Evolutionary conservation across 2,329 filamentous ascomycete genomes (phyloP).

Genomic region (Penicillium freii): DNA sequence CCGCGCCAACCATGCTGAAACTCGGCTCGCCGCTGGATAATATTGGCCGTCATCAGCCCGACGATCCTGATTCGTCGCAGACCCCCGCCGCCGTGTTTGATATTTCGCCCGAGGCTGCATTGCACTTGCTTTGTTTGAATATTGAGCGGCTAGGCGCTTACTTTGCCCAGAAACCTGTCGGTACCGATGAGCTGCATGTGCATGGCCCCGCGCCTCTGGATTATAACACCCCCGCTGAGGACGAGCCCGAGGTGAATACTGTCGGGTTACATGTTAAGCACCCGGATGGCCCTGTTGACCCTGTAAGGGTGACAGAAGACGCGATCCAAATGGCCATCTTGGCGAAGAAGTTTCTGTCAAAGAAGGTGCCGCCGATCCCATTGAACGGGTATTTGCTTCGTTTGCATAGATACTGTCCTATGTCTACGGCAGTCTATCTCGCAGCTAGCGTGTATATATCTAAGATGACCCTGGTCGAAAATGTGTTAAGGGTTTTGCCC

Average conservation of each 20-base stretch:
- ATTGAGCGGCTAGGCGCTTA: constrained; percentile 62
- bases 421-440: constrained; percentile 90
- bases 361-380: constrained; percentile 76
- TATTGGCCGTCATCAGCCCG: neutral
- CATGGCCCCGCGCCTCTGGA: constrained; percentile 46
- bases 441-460: constrained; percentile 86
- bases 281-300: constrained; percentile 49
- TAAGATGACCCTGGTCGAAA: constrained; percentile 72
- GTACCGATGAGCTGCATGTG: constrained; percentile 35
- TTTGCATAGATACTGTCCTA: constrained; percentile 86
- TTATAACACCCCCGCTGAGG: constrained; percentile 23
- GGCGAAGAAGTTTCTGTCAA: constrained; percentile 90
- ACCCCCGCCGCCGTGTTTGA: constrained; percentile 54
- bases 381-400: constrained; percentile 82
- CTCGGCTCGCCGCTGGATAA: constrained; percentile 11
- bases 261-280: constrained; percentile 38
- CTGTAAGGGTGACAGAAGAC: constrained; percentile 63
- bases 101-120: constrained; percentile 68
- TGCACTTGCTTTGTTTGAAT: constrained; percentile 73
- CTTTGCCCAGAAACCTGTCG: constrained; percentile 47
- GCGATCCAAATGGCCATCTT: constrained; percentile 80
- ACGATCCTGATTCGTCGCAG: neutral
- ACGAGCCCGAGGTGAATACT: constrained; percentile 23
- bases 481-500: constrained; percentile 73
- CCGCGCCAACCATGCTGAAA: constrained; percentile 16